These are phyloP conservation scores for Penicillium polonicum DNA, from an alignment of 2,329 filamentous ascomycete genomes.

Conservation along the genomic window DNA sequence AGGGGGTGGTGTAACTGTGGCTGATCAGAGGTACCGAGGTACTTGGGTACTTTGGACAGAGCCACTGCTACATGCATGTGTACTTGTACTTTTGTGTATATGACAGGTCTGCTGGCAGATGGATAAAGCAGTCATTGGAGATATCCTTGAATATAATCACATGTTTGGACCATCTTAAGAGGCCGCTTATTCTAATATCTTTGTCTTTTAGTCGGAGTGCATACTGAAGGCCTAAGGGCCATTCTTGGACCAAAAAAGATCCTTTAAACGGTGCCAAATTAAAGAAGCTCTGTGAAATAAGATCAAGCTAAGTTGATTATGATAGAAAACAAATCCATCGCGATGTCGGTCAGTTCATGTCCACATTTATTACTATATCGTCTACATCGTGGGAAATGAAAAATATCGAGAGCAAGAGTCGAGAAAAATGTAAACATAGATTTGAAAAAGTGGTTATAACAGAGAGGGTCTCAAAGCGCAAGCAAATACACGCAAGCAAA, in stretches of 20 bases:
- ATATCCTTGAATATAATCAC: background rate
- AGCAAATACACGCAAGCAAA: background rate
- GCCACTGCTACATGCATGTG: background rate
- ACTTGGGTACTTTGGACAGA: background rate
- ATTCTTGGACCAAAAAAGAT: no score
- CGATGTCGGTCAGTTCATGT: slow-evolving; percentile 10
- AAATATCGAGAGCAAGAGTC: slow-evolving; percentile 16
- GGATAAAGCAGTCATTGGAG: background rate
- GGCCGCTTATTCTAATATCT: background rate
- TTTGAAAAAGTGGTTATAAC: slow-evolving; percentile 7
- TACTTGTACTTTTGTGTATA: slow-evolving; percentile 8
- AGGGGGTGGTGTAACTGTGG: slow-evolving; percentile 16
- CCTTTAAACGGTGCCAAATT: no score
- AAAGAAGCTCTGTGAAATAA: background rate
- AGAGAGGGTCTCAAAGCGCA: slow-evolving; percentile 19
- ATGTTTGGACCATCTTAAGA: background rate
- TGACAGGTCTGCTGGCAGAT: background rate
- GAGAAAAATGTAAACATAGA: slow-evolving; percentile 7
- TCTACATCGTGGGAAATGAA: slow-evolving; percentile 18
- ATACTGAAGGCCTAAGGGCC: no score
- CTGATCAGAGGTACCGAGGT: slow-evolving; percentile 8
- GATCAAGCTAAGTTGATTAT: background rate
- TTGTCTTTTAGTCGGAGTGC: background rate
- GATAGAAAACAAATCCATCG: background rate
- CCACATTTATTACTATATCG: slow-evolving; percentile 21